Evolutionary conservation across 2,329 filamentous ascomycete genomes (phyloP).

Genomic region (Sporothrix dimorphospora): DNA sequence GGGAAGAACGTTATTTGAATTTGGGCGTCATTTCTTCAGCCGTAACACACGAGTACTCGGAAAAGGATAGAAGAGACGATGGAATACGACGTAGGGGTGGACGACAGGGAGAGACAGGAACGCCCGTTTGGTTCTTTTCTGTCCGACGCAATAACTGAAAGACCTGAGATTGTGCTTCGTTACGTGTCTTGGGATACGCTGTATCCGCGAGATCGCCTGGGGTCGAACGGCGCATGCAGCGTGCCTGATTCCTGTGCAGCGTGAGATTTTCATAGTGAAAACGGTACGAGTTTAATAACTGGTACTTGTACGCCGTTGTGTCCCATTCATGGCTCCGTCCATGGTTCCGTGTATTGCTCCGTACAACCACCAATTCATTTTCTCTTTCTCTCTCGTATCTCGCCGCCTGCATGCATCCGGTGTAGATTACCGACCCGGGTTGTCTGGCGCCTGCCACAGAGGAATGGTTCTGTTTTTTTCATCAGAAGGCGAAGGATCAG

Average conservation of each 20-base stretch:
- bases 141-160: neutral
- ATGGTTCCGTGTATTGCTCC: neutral
- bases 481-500: neutral
- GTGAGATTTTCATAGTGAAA: neutral
- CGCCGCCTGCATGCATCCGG: constrained; percentile 18
- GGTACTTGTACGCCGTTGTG: neutral
- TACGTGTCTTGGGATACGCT: neutral
- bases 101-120: neutral
- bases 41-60: neutral
- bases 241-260: neutral
- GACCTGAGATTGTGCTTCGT: neutral
- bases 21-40: neutral
- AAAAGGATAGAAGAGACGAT: neutral
- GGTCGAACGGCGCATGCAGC: neutral
- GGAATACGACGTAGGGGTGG: neutral
- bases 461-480: neutral
- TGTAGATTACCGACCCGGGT: constrained; percentile 12
- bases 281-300: neutral
- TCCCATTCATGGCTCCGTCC: neutral
- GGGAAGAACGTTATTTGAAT: neutral
- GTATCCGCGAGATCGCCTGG: neutral
- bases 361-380: constrained; percentile 8
- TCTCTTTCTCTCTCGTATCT: neutral
- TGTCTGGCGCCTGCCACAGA: neutral
- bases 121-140: neutral